Evolutionary conservation across 441 rosid species (phyloP).

Genomic region (Populus hybrid): DNA sequence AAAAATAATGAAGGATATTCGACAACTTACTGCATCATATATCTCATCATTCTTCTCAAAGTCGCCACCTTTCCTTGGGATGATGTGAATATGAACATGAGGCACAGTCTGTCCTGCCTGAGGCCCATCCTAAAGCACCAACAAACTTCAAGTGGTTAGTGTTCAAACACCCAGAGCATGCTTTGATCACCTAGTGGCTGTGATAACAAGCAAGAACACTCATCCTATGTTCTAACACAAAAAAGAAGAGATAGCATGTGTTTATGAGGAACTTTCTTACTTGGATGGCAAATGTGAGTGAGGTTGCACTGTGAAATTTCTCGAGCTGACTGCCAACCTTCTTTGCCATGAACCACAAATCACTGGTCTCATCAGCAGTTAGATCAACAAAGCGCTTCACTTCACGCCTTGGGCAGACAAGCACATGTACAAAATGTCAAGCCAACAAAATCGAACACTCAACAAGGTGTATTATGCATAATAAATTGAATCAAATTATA

Average conservation of each 20-base stretch:
- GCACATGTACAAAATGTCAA: conserved; percentile 75
- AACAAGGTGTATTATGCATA: neutral
- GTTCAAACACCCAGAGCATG: neutral
- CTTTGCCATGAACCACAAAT: conserved; percentile 77
- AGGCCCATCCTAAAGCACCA: conserved; percentile 68
- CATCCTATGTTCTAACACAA: neutral
- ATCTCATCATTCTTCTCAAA: conserved; percentile 89
- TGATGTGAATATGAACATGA: conserved; percentile 86
- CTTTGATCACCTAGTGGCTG: neutral
- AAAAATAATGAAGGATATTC: neutral
- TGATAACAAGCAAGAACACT: neutral
- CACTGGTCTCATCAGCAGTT: conserved; percentile 73
- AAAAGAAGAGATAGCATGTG: neutral
- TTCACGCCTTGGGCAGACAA: conserved; percentile 82
- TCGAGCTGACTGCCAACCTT: conserved; percentile 75
- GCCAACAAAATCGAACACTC: conserved; percentile 32
- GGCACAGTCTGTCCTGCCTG: conserved; percentile 92
- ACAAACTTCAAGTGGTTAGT: neutral
- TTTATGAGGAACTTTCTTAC: conserved; percentile 32
- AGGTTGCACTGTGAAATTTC: conserved; percentile 67
- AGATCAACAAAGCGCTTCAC: conserved; percentile 85
- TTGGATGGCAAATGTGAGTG: conserved; percentile 79
- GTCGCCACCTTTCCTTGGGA: conserved; percentile 79
- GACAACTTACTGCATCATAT: conserved; percentile 69
- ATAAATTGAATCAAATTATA: neutral